Percentiles rank a stretch among this genome's conserved stretches.
phyloP scores from a whole-genome alignment of 108 stramenopile species.

The Cyclotella distinguenda region DNA sequence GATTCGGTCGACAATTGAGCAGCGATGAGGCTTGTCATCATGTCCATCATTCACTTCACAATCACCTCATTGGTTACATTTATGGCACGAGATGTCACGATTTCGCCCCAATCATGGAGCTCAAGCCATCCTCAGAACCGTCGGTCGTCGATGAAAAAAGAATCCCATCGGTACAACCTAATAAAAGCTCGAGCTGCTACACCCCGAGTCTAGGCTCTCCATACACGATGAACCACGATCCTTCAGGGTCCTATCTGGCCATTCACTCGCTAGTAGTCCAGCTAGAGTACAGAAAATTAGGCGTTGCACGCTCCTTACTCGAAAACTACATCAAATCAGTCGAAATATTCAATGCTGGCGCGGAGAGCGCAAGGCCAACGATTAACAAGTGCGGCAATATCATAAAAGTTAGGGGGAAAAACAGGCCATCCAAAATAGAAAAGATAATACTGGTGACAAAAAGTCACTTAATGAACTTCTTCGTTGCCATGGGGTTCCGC shows the following conservation, averaged over 20 bases:
- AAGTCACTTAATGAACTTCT: conserved; percentile 71
- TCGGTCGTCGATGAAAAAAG: neutral
- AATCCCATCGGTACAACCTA: neutral
- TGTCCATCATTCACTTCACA: conserved; percentile 22
- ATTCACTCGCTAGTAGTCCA: conserved; percentile 86
- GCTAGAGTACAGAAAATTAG: conserved; percentile 57
- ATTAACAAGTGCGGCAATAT: conserved; percentile 42
- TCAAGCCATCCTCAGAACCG: neutral
- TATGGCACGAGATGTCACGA: conserved; percentile 39
- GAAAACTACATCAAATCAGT: conserved; percentile 64
- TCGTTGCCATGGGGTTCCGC: conserved; percentile 74
- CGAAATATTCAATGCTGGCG: conserved; percentile 19
- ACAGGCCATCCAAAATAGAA: conserved; percentile 45
- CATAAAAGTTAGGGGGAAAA: conserved; percentile 56
- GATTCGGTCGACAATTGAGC: neutral
- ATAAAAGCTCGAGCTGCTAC: neutral
- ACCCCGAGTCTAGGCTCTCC: neutral
- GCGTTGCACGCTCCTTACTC: conserved; percentile 60
- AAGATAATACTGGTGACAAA: conserved; percentile 77
- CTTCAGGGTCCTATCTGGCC: conserved; percentile 71
- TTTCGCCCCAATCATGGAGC: conserved; percentile 9
- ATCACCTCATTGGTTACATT: conserved; percentile 30
- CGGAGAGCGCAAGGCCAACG: conserved; percentile 3
- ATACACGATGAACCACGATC: conserved; percentile 59
- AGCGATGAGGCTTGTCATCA: conserved; percentile 31